Base-by-base conservation (phyloP, 139 green algal species). In the Mesotaenium endlicherianum region DNA sequence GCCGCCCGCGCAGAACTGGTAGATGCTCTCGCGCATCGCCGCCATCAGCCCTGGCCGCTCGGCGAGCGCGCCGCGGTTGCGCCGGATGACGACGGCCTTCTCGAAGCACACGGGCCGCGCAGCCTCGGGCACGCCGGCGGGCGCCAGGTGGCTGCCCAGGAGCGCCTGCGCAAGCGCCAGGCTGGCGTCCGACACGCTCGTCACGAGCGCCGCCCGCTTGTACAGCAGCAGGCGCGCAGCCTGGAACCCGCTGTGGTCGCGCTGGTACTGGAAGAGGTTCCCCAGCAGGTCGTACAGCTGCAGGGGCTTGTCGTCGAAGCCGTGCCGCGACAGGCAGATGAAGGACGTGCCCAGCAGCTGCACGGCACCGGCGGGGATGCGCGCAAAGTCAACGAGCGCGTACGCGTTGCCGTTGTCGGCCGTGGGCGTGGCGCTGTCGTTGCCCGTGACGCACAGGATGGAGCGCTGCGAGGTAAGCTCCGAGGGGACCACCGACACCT, bases 101-200 rank as follows among this genome's bases (percentile, higher is more conserved):
- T 77, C 69, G 49, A 77, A 77, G 38, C 69, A 77, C 41, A 77
- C 69, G 38, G 69, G 69, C 45, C 41, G 44, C 20, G 30, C 45
- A 3, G 31, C 69, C 45, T 77, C 69, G 42, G 31, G 36, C 38
- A 77, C 30, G 26, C 47, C n/a, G 42, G 34, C 31, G 30, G 69
- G 69, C 38, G 34, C 17, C 3, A 53, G 31, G 38, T 3, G 5
- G 4, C n/a, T 5, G 5, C 69, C 36, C 69, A 77, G 5, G 4
- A 47, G 69, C 26, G 69, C 69, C 69, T 53, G 31, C 8, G 30
- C 38, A 6, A 3, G 42, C 30, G 4, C 4, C 3, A 44, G 4
- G 49, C 69, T 77, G 69, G 4, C 69, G 5, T 44, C 42, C 30
- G 69, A 4, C 31, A 44, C 17, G 30, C 41, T 53, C 17, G 36